Conservation (phyloP, 352 stramenopile genomes). For the Blastocystis sp. region DNA sequence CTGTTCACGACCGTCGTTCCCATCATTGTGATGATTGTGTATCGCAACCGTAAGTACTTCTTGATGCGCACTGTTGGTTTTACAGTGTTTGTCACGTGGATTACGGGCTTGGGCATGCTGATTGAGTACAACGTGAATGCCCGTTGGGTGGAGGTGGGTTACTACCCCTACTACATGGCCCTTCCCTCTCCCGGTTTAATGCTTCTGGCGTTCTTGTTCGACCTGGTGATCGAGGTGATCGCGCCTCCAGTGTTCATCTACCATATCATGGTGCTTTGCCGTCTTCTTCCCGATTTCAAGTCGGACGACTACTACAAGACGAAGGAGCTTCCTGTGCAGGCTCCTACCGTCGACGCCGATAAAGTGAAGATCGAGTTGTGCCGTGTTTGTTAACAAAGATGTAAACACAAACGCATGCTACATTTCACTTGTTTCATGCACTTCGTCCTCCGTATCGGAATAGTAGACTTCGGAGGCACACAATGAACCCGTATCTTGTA, state of each 20-base stretch:
- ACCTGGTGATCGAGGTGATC: conserved; percentile 31
- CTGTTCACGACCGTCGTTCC: conserved; percentile 36
- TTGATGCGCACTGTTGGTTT: neutral
- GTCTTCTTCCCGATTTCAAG: conserved; percentile 22
- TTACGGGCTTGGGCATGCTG: conserved; percentile 6
- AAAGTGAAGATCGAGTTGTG: neutral
- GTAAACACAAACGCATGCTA: no score
- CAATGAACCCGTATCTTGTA: no score
- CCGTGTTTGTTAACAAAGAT: neutral
- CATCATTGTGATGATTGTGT: conserved; percentile 20
- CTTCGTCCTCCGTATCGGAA: neutral
- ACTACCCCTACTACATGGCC: conserved; percentile 37
- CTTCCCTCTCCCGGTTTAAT: conserved; percentile 11
- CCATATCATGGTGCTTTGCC: conserved; percentile 16
- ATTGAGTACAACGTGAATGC: conserved; percentile 31
- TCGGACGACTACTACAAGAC: conserved; percentile 17
- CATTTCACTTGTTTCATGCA: neutral
- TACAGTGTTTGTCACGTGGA: conserved; percentile 37
- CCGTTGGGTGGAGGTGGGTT: conserved; percentile 36
- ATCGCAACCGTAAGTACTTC: conserved; percentile 30
- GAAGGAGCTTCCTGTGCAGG: conserved; percentile 10
- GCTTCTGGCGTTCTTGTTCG: conserved; percentile 18
- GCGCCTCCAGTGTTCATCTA: conserved; percentile 33
- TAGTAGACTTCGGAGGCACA: neutral
- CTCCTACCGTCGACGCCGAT: neutral